These are phyloP conservation scores for Phytophthora uliginosa DNA, from an alignment of 352 stramenopile species.

Conservation along the genomic window DNA sequence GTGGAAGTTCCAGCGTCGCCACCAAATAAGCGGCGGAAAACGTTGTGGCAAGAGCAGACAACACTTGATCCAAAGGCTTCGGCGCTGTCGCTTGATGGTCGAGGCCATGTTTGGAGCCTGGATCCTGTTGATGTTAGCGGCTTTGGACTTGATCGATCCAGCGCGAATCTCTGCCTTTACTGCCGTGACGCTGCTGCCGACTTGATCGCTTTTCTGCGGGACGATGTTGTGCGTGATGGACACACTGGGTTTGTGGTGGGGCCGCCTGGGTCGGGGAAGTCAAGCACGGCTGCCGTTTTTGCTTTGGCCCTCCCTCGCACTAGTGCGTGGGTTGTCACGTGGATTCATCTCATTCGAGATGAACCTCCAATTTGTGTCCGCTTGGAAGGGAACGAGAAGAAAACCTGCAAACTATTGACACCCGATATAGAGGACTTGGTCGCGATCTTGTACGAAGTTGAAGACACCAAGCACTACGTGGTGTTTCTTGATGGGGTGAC, in stretches of 20 bases:
- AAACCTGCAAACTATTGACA: neutral
- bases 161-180: neutral
- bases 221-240: slow-evolving; percentile 10
- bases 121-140: too few relatives aligned
- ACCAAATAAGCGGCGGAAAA: too few relatives aligned
- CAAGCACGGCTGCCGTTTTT: slow-evolving; percentile 13
- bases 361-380: slow-evolving; percentile 4
- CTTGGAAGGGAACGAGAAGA: slow-evolving; percentile 16
- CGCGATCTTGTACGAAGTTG: neutral
- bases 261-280: slow-evolving; percentile 17
- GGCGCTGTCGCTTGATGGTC: too few relatives aligned
- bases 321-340: slow-evolving; percentile 8
- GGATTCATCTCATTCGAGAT: slow-evolving; percentile 1
- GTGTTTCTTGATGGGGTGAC: slow-evolving; percentile 16
- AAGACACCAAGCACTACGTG: slow-evolving; percentile 10
- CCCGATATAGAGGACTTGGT: too few relatives aligned
- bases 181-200: neutral
- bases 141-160: too few relatives aligned
- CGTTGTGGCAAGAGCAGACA: too few relatives aligned
- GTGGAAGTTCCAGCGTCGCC: too few relatives aligned
- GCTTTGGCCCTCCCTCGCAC: slow-evolving; percentile 8
- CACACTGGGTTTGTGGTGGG: slow-evolving; percentile 4
- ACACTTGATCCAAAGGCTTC: too few relatives aligned
- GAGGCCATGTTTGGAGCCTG: too few relatives aligned
- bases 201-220: slow-evolving; percentile 1